Conservation (phyloP, 768 basidiomycete species). For the Leccinum variicolor region DNA sequence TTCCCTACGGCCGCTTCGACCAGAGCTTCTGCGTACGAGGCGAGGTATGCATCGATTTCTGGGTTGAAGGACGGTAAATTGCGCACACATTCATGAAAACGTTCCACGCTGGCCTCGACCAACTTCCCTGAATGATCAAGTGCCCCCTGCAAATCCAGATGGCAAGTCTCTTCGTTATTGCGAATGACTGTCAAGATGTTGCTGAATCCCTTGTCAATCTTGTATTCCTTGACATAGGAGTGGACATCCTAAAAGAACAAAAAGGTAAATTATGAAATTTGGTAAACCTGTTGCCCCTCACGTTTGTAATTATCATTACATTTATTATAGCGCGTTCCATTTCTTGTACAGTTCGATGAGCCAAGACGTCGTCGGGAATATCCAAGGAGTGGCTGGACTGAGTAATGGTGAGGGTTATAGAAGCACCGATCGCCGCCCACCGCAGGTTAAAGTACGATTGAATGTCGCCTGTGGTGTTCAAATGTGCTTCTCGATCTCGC, state of each 20-base stretch:
- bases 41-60: not conserved
- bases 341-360: not conserved
- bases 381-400: not conserved
- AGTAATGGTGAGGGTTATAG: not conserved
- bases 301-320: not conserved
- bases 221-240: not conserved
- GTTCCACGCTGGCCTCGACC: not conserved
- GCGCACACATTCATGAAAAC: not conserved
- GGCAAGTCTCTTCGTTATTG: not conserved
- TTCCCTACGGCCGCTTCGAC: not conserved
- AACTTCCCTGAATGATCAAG: not conserved
- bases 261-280: not conserved
- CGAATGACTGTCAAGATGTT: not conserved
- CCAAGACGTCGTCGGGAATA: not conserved
- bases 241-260: not conserved
- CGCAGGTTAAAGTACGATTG: not conserved
- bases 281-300: not conserved
- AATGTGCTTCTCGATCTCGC: not conserved
- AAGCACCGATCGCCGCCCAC: not conserved
- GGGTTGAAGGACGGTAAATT: not conserved
- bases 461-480: not conserved
- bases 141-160: not conserved
- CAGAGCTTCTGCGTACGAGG: not conserved
- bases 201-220: not conserved
- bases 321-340: not conserved